These are phyloP conservation scores for Cladophialophora carrionii DNA, from an alignment of 2,329 filamentous ascomycete species.

Conservation along the genomic window DNA sequence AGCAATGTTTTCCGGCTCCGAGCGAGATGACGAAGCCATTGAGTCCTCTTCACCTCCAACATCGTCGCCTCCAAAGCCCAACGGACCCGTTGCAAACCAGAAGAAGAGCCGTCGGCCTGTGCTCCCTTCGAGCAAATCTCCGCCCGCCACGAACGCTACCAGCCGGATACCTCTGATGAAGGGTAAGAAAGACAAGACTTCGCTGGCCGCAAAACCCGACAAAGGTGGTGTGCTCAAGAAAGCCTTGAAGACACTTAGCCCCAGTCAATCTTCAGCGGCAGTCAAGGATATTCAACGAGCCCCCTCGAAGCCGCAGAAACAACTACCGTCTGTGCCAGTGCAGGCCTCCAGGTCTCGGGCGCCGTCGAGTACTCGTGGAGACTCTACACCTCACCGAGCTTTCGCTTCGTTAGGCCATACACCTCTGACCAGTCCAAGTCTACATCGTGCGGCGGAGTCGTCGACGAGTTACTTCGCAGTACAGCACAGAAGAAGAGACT, in stretches of 20 bases:
- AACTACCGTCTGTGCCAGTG: constrained; percentile 12
- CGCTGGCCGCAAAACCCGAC: constrained; percentile 26
- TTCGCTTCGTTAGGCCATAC: constrained; percentile 28
- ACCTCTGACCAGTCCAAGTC: constrained; percentile 32
- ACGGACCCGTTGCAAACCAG: constrained; percentile 36
- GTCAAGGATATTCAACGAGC: constrained; percentile 31
- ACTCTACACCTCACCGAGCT: constrained; percentile 24
- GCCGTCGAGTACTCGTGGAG: constrained; percentile 23
- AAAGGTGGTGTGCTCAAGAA: constrained; percentile 36
- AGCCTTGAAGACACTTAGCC: constrained; percentile 38
- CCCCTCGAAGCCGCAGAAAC: constrained; percentile 22
- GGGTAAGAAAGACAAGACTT: constrained; percentile 26
- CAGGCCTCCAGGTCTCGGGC: constrained; percentile 22
- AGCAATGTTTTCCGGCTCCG: constrained; percentile 13
- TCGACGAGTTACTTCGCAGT: constrained; percentile 43
- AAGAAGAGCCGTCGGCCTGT: constrained; percentile 38
- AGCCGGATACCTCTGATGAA: constrained; percentile 30
- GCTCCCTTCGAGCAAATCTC: constrained; percentile 21
- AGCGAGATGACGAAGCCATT: constrained; percentile 19
- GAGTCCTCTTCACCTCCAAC: constrained; percentile 21
- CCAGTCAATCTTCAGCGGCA: constrained; percentile 34
- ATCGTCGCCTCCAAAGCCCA: constrained; percentile 19
- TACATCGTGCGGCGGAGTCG: constrained; percentile 27
- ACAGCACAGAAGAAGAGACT: constrained; percentile 47
- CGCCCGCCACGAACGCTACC: constrained; percentile 15